phyloP scores from a whole-genome alignment of 768 basidiomycete genomes.

The Chiua virens region DNA sequence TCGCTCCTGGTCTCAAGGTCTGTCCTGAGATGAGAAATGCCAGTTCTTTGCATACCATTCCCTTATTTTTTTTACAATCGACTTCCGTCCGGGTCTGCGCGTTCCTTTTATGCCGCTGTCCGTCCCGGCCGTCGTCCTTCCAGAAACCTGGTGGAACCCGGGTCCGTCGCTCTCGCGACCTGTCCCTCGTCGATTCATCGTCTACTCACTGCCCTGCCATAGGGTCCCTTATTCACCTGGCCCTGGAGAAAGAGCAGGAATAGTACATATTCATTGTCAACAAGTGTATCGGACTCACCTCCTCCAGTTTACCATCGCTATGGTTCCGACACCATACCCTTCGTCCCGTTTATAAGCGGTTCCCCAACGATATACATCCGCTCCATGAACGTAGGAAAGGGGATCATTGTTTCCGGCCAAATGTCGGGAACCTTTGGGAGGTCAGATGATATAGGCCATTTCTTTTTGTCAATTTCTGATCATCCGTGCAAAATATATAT shows the following conservation, averaged over 20 bases:
- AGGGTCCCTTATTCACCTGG: conserved; percentile 22
- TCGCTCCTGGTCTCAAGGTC: conserved; percentile 15
- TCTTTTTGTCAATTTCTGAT: conserved; percentile 9
- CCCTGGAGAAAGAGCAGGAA: conserved; percentile 23
- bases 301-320: conserved; percentile 18
- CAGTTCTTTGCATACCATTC: neutral
- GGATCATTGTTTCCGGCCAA: conserved; percentile 18
- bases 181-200: neutral
- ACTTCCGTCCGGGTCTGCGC: conserved; percentile 15
- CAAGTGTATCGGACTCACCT: neutral
- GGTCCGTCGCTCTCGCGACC: conserved; percentile 1
- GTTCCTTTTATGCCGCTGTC: conserved; percentile 19
- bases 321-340: conserved; percentile 19
- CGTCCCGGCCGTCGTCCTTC: conserved; percentile 6
- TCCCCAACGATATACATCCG: neutral
- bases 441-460: conserved; percentile 5
- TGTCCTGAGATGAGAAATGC: neutral
- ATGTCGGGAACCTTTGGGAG: conserved; percentile 18
- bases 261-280: neutral
- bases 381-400: conserved; percentile 17
- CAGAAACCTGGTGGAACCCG: conserved; percentile 22
- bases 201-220: neutral
- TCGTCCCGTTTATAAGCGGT: conserved; percentile 16
- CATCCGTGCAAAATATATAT: neutral
- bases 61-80: conserved; percentile 3